Percentiles rank a stretch among this genome's conserved stretches.
Evolutionary conservation across 768 basidiomycete genomes (phyloP).

Genomic region (Phlebiopsis gigantea): DNA sequence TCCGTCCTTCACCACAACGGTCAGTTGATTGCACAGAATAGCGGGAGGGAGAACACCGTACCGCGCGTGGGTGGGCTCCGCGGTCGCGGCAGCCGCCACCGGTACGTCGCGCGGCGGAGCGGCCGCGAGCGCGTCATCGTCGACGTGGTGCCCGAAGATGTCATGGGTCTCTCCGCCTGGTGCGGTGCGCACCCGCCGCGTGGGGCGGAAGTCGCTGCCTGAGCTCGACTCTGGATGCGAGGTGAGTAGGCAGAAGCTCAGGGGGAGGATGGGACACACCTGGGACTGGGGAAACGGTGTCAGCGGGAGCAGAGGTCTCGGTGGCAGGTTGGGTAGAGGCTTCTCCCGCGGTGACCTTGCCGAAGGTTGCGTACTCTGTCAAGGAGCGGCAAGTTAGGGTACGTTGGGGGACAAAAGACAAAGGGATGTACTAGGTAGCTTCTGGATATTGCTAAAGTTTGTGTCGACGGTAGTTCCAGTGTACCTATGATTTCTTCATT

Average conservation of each 20-base stretch:
- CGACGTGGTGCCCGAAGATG: constrained; percentile 41
- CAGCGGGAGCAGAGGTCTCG: constrained; percentile 7
- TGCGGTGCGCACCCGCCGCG: constrained; percentile 50
- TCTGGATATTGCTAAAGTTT: constrained; percentile 67
- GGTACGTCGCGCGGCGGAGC: constrained; percentile 38
- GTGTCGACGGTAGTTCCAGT: constrained; percentile 73
- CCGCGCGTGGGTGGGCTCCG: neutral
- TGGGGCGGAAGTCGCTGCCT: constrained; percentile 39
- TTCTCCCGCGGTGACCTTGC: constrained; percentile 42
- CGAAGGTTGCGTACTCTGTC: constrained; percentile 68
- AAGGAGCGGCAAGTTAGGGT: neutral
- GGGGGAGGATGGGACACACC: neutral
- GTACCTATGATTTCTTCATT: constrained; percentile 39
- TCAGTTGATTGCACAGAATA: no score
- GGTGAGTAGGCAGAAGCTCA: neutral
- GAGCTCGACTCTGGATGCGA: constrained; percentile 9
- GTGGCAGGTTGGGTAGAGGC: constrained; percentile 12
- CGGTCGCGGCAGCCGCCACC: no score
- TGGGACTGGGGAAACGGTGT: neutral
- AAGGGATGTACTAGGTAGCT: constrained; percentile 57
- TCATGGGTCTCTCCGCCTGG: constrained; percentile 46
- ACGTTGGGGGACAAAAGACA: neutral
- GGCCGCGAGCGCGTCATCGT: constrained; percentile 53
- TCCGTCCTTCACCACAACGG: constrained; percentile 21
- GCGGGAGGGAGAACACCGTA: neutral